phyloP scores from a whole-genome alignment of 352 stramenopile genomes.

The Phytophthora sansomeana region DNA sequence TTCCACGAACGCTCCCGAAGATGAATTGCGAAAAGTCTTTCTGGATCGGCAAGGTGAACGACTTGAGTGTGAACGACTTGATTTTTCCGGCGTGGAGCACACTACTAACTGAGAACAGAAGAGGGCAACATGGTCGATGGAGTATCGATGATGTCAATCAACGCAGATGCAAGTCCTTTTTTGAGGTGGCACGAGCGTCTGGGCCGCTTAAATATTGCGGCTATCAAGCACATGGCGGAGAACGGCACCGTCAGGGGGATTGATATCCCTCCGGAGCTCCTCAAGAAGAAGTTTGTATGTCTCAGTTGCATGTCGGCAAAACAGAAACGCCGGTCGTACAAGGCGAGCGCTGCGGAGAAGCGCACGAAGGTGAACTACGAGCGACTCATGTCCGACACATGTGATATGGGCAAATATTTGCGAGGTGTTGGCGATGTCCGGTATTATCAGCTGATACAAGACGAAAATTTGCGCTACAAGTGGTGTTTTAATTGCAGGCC shows the following conservation, averaged over 20 bases:
- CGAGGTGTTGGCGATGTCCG: too few species aligned
- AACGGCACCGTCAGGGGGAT: constrained; percentile 1
- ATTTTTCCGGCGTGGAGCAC: too few species aligned
- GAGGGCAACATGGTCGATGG: too few species aligned
- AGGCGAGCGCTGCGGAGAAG: background rate
- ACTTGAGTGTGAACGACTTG: too few species aligned
- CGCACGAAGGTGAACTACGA: constrained; percentile 5
- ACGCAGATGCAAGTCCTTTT: background rate
- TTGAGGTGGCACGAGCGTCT: constrained; percentile 10
- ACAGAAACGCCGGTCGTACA: constrained; percentile 16
- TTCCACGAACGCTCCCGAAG: too few species aligned
- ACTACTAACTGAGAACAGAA: too few species aligned
- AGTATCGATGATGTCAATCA: constrained; percentile 4
- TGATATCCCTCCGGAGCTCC: background rate
- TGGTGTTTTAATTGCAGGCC: too few species aligned
- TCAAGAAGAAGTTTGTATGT: constrained; percentile 12
- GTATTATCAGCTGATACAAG: too few species aligned
- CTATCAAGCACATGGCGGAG: constrained; percentile 7
- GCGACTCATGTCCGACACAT: constrained; percentile 6
- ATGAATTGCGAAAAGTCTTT: too few species aligned
- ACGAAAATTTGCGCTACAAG: too few species aligned
- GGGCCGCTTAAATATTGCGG: background rate
- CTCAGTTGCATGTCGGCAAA: constrained; percentile 15
- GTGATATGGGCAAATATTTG: constrained; percentile 8
- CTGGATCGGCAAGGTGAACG: too few species aligned